Percentiles rank a stretch among this genome's conserved stretches.
phyloP scores from a whole-genome alignment of 2,329 filamentous ascomycete genomes.

The Simplicillium aogashimaense region DNA sequence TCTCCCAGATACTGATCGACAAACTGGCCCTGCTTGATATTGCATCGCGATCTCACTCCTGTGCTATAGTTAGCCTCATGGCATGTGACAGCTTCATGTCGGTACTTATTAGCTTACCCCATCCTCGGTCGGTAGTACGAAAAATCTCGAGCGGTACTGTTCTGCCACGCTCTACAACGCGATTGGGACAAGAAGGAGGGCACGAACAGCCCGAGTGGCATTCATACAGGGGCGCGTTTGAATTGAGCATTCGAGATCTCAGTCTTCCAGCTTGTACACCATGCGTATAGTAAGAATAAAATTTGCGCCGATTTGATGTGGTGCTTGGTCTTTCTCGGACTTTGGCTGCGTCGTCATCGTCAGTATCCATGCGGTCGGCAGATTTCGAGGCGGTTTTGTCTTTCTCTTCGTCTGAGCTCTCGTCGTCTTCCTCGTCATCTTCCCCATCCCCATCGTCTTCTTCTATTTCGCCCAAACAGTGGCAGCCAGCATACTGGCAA shows the following conservation, averaged over 20 bases:
- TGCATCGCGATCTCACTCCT: constrained; percentile 55
- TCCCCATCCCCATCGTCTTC: constrained; percentile 38
- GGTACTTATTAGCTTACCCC: constrained; percentile 45
- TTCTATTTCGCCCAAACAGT: constrained; percentile 57
- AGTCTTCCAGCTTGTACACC: constrained; percentile 43
- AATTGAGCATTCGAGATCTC: constrained; percentile 39
- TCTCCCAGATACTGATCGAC: constrained; percentile 73
- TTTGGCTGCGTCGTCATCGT: constrained; percentile 4
- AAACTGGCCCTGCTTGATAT: constrained; percentile 64
- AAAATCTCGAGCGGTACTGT: constrained; percentile 68
- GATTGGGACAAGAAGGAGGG: constrained; percentile 54
- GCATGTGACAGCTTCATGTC: too few relatives aligned
- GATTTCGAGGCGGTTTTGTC: too few relatives aligned
- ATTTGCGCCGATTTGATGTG: constrained; percentile 14
- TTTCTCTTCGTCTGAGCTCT: too few relatives aligned
- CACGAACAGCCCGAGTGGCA: constrained; percentile 67
- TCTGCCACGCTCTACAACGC: constrained; percentile 66
- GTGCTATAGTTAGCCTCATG: too few relatives aligned
- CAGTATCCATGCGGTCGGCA: constrained; percentile 7
- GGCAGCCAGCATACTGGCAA: constrained; percentile 59
- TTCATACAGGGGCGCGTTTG: constrained; percentile 62
- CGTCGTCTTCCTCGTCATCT: constrained; percentile 13
- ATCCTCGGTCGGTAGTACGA: constrained; percentile 61
- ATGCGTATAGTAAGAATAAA: constrained; percentile 55
- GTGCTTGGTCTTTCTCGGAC: constrained; percentile 8